Evolutionary conservation across 768 basidiomycete species (phyloP), one percentile per base, ranked within the genome.

Genomic region (Coprinopsis marcescibilis): DNA sequence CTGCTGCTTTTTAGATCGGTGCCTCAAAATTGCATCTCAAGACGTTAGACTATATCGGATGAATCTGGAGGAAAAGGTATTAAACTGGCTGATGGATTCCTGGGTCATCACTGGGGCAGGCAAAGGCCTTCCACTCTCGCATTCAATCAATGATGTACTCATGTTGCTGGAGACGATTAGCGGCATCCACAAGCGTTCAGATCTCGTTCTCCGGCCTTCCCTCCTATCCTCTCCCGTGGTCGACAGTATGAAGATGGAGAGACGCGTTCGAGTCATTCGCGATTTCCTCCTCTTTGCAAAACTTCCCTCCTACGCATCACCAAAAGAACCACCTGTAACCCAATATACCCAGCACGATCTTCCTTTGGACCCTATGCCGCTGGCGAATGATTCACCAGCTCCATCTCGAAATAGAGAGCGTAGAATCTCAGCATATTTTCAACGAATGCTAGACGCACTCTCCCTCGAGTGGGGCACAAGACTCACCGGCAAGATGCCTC

Each of bases 1-100:
- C 30, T 96, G 94, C 69, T 69, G 72, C 47, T 91, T 98, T 59
- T 70, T 97, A 37, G 67, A 77, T 4, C 68, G 76, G 21, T 84
- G 80, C 46, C 68, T 97, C 38, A 73, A 70, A 14, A 69, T 90
- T 19, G 83, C 90, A 0, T 81, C 77, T 48, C 82, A 85, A 57
- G 92, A 98, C 58, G 83, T 86, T 48, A 76, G 85, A 15, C 65
- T 97, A 13, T 89, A 89, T 64, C 78, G 85, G 13, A 77, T 92
- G 75, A 83, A 83, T 23, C 67, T 95, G n/a, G 85, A 90, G 60
- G 89, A 91, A 59, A 89, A 90, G 59, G 82, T 89, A 3, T 60
- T 93, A 13, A 75, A 69, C 43, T 96, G 95, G 93, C 64, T 96
- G 26, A 63, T 78, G 12, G 85, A 85, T 49, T 75, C 72, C 37